Conservation (phyloP, 306 rosid genomes). For the Rubus parviflorus region DNA sequence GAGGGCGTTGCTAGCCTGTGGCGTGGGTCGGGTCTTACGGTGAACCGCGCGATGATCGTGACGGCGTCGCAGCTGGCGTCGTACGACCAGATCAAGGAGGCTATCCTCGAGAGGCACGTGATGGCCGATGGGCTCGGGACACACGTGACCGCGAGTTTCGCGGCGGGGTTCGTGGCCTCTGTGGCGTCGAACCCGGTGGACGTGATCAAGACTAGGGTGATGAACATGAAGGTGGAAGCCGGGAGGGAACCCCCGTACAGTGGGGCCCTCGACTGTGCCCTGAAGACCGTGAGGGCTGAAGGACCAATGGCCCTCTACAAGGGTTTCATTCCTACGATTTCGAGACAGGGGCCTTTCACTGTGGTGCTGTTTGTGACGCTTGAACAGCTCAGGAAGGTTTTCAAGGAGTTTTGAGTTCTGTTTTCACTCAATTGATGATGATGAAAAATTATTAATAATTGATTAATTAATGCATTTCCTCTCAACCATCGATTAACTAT, state of each 20-base stretch:
- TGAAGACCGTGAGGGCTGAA: slow-evolving; percentile 71
- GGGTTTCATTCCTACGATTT: slow-evolving; percentile 80
- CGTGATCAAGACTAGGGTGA: slow-evolving; percentile 87
- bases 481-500: too few relatives aligned
- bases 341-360: slow-evolving; percentile 86
- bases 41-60: slow-evolving; percentile 92
- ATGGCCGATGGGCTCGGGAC: slow-evolving; percentile 73
- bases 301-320: slow-evolving; percentile 83
- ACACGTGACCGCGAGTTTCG: slow-evolving; percentile 80
- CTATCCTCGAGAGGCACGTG: slow-evolving; percentile 47
- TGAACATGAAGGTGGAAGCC: slow-evolving; percentile 76
- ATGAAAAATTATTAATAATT: not conserved
- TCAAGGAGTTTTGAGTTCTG: slow-evolving; percentile 43
- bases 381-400: slow-evolving; percentile 73
- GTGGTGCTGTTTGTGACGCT: slow-evolving; percentile 84
- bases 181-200: slow-evolving; percentile 91
- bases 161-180: slow-evolving; percentile 87
- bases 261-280: slow-evolving; percentile 79
- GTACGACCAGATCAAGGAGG: slow-evolving; percentile 77
- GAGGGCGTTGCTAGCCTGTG: slow-evolving; percentile 78
- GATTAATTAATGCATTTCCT: not conserved
- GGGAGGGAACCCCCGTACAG: slow-evolving; percentile 51
- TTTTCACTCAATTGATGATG: not conserved
- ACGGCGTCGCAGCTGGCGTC: slow-evolving; percentile 90
- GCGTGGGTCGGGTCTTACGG: slow-evolving; percentile 88